phyloP scores from a whole-genome alignment of 371 early-diverging fungal genomes.

The Synchytrium microbalum region DNA sequence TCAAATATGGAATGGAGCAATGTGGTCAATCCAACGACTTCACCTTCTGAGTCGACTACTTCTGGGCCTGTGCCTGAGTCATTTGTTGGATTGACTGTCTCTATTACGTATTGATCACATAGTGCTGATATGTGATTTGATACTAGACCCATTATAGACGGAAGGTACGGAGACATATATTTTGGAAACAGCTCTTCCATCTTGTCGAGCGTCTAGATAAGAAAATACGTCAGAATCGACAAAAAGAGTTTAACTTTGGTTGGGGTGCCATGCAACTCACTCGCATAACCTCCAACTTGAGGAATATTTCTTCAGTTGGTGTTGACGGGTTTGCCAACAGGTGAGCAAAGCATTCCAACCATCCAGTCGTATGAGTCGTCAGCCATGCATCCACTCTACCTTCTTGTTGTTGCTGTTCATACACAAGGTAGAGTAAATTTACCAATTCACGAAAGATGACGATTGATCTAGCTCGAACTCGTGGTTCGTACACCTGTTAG shows the following conservation, averaged over 20 bases:
- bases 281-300: conserved; percentile 26
- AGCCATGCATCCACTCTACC: conserved; percentile 48
- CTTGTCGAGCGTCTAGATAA: conserved; percentile 47
- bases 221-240: neutral
- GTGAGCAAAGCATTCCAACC: conserved; percentile 64
- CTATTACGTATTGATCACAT: conserved; percentile 42
- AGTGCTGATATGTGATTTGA: conserved; percentile 57
- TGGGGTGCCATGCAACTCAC: conserved; percentile 6
- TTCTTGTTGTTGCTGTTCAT: conserved; percentile 55
- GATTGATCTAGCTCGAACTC: conserved; percentile 69
- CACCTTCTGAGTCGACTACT: conserved; percentile 69
- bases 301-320: conserved; percentile 11
- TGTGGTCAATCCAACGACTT: conserved; percentile 60
- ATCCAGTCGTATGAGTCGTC: conserved; percentile 23
- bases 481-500: conserved; percentile 40
- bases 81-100: conserved; percentile 21
- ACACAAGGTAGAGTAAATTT: conserved; percentile 69
- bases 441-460: conserved; percentile 74
- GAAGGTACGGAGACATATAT: conserved; percentile 40
- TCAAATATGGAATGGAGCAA: conserved; percentile 65
- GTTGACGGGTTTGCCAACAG: conserved; percentile 49
- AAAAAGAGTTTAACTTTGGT: neutral
- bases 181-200: conserved; percentile 55
- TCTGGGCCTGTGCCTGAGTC: conserved; percentile 41
- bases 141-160: conserved; percentile 49